Base-by-base conservation (phyloP, 306 rosid genomes). In the Trichosanthes cucumerina region DNA sequence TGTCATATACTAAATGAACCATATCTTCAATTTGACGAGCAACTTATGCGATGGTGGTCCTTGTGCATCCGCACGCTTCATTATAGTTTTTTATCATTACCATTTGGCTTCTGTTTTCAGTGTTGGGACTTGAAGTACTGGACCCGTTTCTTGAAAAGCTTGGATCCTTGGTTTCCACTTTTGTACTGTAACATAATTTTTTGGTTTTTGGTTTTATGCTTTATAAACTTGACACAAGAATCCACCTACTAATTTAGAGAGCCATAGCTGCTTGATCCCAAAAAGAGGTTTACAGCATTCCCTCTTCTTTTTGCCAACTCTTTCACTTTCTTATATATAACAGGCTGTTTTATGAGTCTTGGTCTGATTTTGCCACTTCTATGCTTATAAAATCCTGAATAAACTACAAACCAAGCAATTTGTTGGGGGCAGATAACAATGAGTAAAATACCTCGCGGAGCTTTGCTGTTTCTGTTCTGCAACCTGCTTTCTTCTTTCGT, bases 401-500 rank as follows among this genome's bases (percentile, higher is more conserved):
- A 31, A 68, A 28, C 46, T 18, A 18, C 63, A 74, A 13, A 74
- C 39, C 46, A 46, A 59, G 43, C 24, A 52, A 74, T 33, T 71
- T 9, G 21, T 74, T 16, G 58, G 33, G 33, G 18, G 75, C 26
- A 66, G 59, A 49, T 43, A 58, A 84, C 46, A n/a, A 88, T 89
- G 93, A 83, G 33, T 70, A 72, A 23, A 62, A 52, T 47, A 43
- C 39, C 78, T 47, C 19, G 24, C 74, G 88, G 38, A 56, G 60
- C 80, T 15, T 36, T 78, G 46, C 54, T 68, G 81, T 79, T 83
- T 69, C 74, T 75, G 79, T 59, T 88, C 54, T 56, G 15, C 75
- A 64, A 87, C 83, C 79, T 91, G 47, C 23, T 88, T 4, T 6
- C 77, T 70, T 84, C 66, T 58, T 82, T 82, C 68, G 68, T 78